Evolutionary conservation across 257 asterid genomes (phyloP), one percentile per base, ranked within the genome.

Genomic region (Solanum ossicruentum): DNA sequence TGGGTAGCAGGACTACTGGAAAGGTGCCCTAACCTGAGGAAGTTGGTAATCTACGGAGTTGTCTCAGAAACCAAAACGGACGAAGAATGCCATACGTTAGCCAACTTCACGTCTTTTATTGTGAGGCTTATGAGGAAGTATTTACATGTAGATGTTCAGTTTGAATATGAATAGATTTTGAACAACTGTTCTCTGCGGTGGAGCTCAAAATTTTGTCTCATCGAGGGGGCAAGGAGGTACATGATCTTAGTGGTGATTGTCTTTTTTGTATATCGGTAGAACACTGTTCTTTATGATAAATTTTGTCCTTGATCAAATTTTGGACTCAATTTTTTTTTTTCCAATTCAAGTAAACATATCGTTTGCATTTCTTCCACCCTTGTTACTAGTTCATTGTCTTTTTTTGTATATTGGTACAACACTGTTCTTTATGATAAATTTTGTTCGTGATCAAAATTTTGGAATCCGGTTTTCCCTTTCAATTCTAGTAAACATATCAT

Each of bases 31-130:
- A 87, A 84, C 75, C 92, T 95, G 80, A 88, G 83, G 93, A 94
- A 93, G 89, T 89, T 95, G 92, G 93, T 94, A 86, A 90, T 95
- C 86, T 92, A 89, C 10, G 99, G 99, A 79, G 91, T 93, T 32
- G 97, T 95, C 43, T 94, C 99, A 1, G 99, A 95, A 91, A 90
- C 97, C 90, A 95, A 95, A 90, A 91, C 95, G 16, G 98, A 88
- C 26, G 98, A 93, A 89, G 99, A 95, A 87, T 94, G 98, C 86
- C 91, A 92, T 86, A 88, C 87, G 56, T 84, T 95, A 85, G 99
- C 97, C 80, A 91, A 87, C 88, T 93, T 94, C 83, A 92, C 97
- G 17, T 91, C 98, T 16, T 90, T 92, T 45, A 91, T 94, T 84
- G 95, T 95, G 36, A 89, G 84, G 90, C 92, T 94, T 52, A 92